A percentile compares a stretch with the other conserved stretches of the same genome.
Evolutionary conservation across 371 early-diverging fungal genomes (phyloP).

Genomic region (Encephalitozoon romaleae): DNA sequence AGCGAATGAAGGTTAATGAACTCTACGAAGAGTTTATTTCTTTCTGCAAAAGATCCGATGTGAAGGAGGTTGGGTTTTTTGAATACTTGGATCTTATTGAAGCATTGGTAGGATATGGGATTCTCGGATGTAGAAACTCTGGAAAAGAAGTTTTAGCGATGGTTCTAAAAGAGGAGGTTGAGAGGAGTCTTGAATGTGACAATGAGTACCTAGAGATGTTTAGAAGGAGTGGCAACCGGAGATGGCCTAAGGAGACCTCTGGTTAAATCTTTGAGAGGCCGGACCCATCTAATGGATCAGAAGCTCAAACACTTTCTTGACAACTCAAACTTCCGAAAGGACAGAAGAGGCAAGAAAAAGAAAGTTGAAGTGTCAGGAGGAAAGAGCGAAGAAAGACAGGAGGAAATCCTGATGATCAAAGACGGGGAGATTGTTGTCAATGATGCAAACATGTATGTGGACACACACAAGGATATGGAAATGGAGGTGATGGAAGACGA

Average conservation of each 20-base stretch:
- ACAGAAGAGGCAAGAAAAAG: slow-evolving; percentile 15
- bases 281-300: slow-evolving; percentile 7
- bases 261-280: not conserved
- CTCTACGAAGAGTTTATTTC: slow-evolving; percentile 27
- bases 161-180: slow-evolving; percentile 24
- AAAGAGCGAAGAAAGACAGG: not conserved
- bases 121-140: slow-evolving; percentile 32
- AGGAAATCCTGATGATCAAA: slow-evolving; percentile 44
- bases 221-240: not conserved
- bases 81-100: slow-evolving; percentile 42
- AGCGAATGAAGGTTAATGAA: not conserved
- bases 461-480: slow-evolving; percentile 1
- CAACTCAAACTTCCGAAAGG: slow-evolving; percentile 55
- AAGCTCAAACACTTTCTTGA: slow-evolving; percentile 47
- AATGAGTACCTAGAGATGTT: not conserved
- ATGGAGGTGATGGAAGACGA: slow-evolving; percentile 41
- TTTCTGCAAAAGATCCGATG: slow-evolving; percentile 23
- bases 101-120: slow-evolving; percentile 31
- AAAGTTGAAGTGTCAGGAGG: not conserved
- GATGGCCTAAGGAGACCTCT: not conserved
- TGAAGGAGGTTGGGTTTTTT: slow-evolving; percentile 38
- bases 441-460: slow-evolving; percentile 21
- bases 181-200: slow-evolving; percentile 18
- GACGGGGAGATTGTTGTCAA: slow-evolving; percentile 55
- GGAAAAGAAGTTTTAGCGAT: slow-evolving; percentile 25